A percentile compares a stretch with the other conserved stretches of the same genome.
Evolutionary conservation across 2,329 filamentous ascomycete species (phyloP).

Genomic region (Lojkania enalia): DNA sequence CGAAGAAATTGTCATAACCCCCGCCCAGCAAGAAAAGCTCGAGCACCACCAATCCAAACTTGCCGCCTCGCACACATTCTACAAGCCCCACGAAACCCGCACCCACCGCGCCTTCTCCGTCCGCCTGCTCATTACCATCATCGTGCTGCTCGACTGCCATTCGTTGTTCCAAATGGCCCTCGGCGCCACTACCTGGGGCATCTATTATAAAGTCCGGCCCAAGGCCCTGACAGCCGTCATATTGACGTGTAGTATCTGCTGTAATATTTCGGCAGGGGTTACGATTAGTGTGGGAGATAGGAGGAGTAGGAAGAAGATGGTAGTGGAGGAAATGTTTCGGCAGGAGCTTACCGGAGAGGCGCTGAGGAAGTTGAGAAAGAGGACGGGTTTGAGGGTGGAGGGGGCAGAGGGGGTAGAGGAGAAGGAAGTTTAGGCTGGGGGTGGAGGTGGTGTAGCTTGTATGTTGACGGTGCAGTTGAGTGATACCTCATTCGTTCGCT

Average conservation of each 20-base stretch:
- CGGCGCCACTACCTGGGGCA: conserved; percentile 77
- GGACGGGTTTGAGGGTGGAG: conserved; percentile 37
- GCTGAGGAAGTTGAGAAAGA: conserved; percentile 58
- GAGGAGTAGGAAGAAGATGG: conserved; percentile 80
- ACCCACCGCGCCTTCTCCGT: conserved; percentile 82
- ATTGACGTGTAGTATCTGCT: conserved; percentile 74
- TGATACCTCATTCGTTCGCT: no score
- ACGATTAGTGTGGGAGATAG: conserved; percentile 76
- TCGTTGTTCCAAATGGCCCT: conserved; percentile 79
- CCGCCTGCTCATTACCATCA: conserved; percentile 71
- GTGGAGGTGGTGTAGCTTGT: no score
- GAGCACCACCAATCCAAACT: conserved; percentile 79
- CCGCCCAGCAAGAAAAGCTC: conserved; percentile 67
- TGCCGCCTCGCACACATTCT: conserved; percentile 81
- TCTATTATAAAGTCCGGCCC: conserved; percentile 69
- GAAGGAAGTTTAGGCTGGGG: no score
- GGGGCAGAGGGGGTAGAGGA: no score
- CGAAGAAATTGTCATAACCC: conserved; percentile 63
- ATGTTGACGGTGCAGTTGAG: no score
- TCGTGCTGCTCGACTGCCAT: conserved; percentile 77
- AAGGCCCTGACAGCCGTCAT: conserved; percentile 80
- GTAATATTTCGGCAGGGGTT: conserved; percentile 76
- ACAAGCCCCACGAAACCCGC: conserved; percentile 84
- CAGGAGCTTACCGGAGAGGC: conserved; percentile 73
- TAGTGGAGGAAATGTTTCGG: conserved; percentile 73